Evolutionary conservation across 805 yeast genomes (phyloP).

Genomic region (Jamesozyma lodderae): DNA sequence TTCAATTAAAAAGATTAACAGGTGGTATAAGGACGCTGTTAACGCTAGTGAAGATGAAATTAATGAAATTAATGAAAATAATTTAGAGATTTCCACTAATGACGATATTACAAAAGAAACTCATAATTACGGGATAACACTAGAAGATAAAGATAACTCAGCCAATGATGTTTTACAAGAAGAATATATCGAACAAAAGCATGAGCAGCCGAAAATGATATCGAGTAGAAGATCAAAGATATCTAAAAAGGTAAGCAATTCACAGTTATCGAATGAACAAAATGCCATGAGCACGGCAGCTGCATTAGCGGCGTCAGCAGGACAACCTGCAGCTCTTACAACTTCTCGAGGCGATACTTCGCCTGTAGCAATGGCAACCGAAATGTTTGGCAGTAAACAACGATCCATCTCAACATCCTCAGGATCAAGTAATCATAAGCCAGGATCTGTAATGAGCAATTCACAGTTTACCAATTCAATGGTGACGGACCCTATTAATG

Average conservation of each 20-base stretch:
- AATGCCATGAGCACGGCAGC: not conserved
- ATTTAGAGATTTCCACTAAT: not conserved
- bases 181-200: too few relatives aligned
- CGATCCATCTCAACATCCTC: conserved; percentile 4
- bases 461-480: conserved; percentile 3
- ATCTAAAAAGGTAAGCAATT: not conserved
- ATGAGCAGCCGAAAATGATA: conserved; percentile 21
- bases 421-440: too few relatives aligned
- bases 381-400: conserved; percentile 26
- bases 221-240: conserved; percentile 21
- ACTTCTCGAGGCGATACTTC: conserved; percentile 4
- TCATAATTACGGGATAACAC: conserved; percentile 4
- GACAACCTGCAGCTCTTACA: not conserved
- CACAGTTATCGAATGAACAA: not conserved
- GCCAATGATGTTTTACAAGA: conserved; percentile 2
- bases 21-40: conserved; percentile 46
- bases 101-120: too few relatives aligned
- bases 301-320: not conserved
- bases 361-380: conserved; percentile 13
- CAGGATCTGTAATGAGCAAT: not conserved
- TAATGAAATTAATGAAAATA: conserved; percentile 3
- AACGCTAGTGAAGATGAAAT: conserved; percentile 3
- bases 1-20: conserved; percentile 52
- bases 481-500: not conserved
- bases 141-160: not conserved